Percentiles rank a stretch among this genome's conserved stretches.
These are phyloP conservation scores for Cucumis sativus DNA, from an alignment of 306 rosid genomes.

Conservation along the genomic window DNA sequence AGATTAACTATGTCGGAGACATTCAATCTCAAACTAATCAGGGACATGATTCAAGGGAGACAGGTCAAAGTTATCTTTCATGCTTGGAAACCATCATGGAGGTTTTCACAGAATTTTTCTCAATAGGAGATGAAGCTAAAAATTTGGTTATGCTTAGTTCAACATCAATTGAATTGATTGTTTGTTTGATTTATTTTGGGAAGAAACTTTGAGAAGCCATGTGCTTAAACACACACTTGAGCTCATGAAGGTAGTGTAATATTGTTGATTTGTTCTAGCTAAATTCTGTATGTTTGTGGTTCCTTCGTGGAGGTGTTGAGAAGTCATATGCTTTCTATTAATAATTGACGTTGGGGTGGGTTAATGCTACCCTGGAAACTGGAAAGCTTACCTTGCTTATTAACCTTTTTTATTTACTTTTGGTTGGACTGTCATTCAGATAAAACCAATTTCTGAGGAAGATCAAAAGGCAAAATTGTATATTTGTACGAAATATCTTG, in stretches of 20 bases:
- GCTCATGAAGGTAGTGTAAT: constrained; percentile 67
- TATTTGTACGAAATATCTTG: constrained; percentile 81
- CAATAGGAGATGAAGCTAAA: constrained; percentile 56
- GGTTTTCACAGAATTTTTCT: constrained; percentile 49
- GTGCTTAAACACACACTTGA: constrained; percentile 69
- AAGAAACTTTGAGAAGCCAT: constrained; percentile 58
- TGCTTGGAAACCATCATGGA: constrained; percentile 59
- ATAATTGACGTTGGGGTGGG: background rate
- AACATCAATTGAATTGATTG: constrained; percentile 60
- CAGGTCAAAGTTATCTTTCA: constrained; percentile 33
- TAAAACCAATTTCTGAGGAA: constrained; percentile 48
- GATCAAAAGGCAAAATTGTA: constrained; percentile 66
- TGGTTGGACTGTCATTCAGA: constrained; percentile 29
- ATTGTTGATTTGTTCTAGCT: background rate
- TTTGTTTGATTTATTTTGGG: constrained; percentile 90
- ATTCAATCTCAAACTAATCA: constrained; percentile 21
- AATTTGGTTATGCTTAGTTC: constrained; percentile 48
- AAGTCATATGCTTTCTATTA: background rate
- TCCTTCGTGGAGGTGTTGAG: background rate
- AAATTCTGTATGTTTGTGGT: background rate
- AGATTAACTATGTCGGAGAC: constrained; percentile 20
- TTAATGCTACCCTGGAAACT: background rate
- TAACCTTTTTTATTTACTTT: background rate
- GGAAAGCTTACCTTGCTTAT: background rate
- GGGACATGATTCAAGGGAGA: constrained; percentile 20